Evolutionary conservation across 495 filamentous ascomycete genomes (phyloP).

Genomic region (Neurospora sp.): DNA sequence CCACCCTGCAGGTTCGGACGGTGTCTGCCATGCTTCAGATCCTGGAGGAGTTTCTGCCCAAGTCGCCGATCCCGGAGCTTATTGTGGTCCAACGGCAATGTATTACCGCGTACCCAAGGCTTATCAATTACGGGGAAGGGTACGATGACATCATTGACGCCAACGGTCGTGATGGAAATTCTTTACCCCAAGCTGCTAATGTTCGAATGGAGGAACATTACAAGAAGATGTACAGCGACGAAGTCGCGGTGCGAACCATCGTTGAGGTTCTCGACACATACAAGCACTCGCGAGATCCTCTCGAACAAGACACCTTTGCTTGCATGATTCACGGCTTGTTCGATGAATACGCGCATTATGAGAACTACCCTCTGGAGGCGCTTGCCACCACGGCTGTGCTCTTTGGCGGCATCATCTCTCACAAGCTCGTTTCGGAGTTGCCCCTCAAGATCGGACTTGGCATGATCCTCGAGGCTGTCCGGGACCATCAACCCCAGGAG

Average conservation of each 20-base stretch:
- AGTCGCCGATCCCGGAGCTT: conserved; percentile 36
- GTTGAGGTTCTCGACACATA: conserved; percentile 71
- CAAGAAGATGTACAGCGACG: conserved; percentile 89
- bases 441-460: conserved; percentile 83
- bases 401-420: conserved; percentile 94
- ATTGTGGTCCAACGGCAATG: conserved; percentile 68
- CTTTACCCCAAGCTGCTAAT: conserved; percentile 66
- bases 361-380: conserved; percentile 86
- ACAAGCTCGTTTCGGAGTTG: conserved; percentile 77
- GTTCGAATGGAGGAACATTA: conserved; percentile 93
- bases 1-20: conserved; percentile 68
- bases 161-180: conserved; percentile 70
- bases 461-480: conserved; percentile 93
- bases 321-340: conserved; percentile 98
- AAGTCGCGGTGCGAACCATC: conserved; percentile 70
- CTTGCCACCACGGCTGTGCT: conserved; percentile 90
- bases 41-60: conserved; percentile 53
- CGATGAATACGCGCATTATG: conserved; percentile 92
- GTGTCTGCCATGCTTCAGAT: conserved; percentile 73
- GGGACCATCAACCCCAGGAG: conserved; percentile 66
- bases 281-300: conserved; percentile 72
- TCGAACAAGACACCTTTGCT: conserved; percentile 87
- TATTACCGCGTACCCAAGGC: conserved; percentile 84
- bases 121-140: conserved; percentile 93
- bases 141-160: conserved; percentile 81